Evolutionary conservation across 768 basidiomycete species (phyloP).

Genomic region (Chlorophyllum brunneum): DNA sequence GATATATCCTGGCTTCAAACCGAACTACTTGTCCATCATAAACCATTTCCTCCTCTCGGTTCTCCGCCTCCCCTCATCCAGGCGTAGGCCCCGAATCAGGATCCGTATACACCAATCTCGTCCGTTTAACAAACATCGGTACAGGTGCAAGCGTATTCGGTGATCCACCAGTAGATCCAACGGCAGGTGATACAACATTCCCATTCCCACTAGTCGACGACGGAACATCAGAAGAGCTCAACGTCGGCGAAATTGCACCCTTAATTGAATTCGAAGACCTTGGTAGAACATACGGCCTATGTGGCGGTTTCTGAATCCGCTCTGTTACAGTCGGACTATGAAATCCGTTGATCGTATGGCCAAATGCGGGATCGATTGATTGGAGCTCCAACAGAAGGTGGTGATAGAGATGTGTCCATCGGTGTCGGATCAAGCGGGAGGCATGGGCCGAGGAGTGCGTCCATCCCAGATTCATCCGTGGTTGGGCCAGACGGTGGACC

Average conservation of each 20-base stretch:
- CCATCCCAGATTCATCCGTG: constrained; percentile 55
- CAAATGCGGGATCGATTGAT: constrained; percentile 4
- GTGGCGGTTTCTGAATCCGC: constrained; percentile 37
- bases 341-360: constrained; percentile 1
- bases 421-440: constrained; percentile 10
- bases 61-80: too few species aligned
- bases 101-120: neutral
- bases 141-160: constrained; percentile 10
- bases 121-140: constrained; percentile 10
- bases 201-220: neutral
- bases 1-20: too few species aligned
- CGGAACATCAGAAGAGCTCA: neutral
- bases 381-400: constrained; percentile 23
- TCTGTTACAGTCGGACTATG: constrained; percentile 10
- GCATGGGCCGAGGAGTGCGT: constrained; percentile 22
- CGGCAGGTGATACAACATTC: neutral
- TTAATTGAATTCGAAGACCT: constrained; percentile 40
- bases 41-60: too few species aligned
- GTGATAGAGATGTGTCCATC: constrained; percentile 15
- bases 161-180: neutral
- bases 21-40: too few species aligned
- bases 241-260: constrained; percentile 32
- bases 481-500: constrained; percentile 75
- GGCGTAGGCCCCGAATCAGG: too few species aligned
- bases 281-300: constrained; percentile 60